Percentiles rank a stretch among this genome's conserved stretches.
phyloP scores from a whole-genome alignment of 805 yeast genomes.

The Cyberlindnera euphorbiiphila region DNA sequence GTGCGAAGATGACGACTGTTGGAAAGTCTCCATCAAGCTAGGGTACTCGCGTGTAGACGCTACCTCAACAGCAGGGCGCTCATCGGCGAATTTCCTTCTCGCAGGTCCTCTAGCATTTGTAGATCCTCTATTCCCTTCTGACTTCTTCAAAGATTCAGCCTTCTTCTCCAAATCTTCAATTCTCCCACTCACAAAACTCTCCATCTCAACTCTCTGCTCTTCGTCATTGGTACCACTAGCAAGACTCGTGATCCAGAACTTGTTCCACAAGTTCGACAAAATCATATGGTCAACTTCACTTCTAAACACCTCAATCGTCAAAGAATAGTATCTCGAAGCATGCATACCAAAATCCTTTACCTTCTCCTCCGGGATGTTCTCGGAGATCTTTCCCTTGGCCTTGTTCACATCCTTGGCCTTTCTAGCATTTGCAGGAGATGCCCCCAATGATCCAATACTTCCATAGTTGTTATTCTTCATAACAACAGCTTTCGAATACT shows the following conservation, averaged over 20 bases:
- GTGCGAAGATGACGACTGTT: not conserved
- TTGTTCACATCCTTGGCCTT: conserved; percentile 4
- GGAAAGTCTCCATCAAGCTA: conserved; percentile 2
- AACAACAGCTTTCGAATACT: conserved; percentile 16
- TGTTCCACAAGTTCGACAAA: conserved; percentile 39
- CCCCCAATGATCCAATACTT: conserved; percentile 12
- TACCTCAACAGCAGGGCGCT: conserved; percentile 1
- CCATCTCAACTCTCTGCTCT: conserved; percentile 11
- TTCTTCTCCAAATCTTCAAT: conserved; percentile 16
- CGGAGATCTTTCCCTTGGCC: conserved; percentile 4
- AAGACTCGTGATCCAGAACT: conserved; percentile 44
- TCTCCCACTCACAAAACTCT: conserved; percentile 11
- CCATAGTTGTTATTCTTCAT: conserved; percentile 3
- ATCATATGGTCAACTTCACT: conserved; percentile 47
- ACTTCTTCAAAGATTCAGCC: conserved; percentile 12
- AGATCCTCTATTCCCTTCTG: not conserved
- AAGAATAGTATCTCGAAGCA: conserved; percentile 61
- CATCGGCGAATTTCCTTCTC: not conserved
- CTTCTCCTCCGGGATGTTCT: conserved; percentile 45
- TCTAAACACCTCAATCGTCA: conserved; percentile 58
- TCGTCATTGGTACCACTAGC: conserved; percentile 15
- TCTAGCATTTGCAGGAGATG: conserved; percentile 13
- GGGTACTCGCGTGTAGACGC: conserved; percentile 2
- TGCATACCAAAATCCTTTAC: conserved; percentile 68
- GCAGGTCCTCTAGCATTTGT: not conserved